Evolutionary conservation across 2,329 filamentous ascomycete genomes (phyloP).

Genomic region (Arthrocladium fulminans): DNA sequence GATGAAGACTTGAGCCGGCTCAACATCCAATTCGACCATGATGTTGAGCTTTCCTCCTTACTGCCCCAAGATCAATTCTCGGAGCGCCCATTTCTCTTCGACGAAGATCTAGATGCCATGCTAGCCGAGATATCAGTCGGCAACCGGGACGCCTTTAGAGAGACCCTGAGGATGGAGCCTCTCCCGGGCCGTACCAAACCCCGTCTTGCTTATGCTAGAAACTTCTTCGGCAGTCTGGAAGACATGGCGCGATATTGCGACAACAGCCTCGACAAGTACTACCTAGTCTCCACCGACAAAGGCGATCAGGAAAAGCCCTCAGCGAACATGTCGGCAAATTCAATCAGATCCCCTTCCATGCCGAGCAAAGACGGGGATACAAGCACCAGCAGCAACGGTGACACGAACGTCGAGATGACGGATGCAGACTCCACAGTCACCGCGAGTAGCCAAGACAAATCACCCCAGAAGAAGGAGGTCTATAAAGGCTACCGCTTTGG

Average conservation of each 20-base stretch:
- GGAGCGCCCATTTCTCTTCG: conserved; percentile 31
- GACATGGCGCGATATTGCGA: conserved; percentile 57
- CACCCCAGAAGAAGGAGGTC: conserved; percentile 22
- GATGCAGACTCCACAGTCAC: background rate
- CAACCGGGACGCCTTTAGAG: conserved; percentile 51
- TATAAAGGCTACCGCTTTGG: conserved; percentile 54
- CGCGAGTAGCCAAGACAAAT: background rate
- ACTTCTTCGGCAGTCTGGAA: conserved; percentile 53
- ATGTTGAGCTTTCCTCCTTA: conserved; percentile 30
- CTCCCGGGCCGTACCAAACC: conserved; percentile 39
- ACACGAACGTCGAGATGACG: conserved; percentile 1
- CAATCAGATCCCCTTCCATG: conserved; percentile 12
- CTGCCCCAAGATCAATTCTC: conserved; percentile 29
- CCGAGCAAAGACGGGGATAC: background rate
- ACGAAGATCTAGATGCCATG: conserved; percentile 23
- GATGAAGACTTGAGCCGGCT: conserved; percentile 32
- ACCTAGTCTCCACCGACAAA: conserved; percentile 30
- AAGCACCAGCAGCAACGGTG: background rate
- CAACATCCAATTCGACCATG: conserved; percentile 32
- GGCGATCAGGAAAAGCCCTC: conserved; percentile 17
- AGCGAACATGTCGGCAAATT: background rate
- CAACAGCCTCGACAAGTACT: conserved; percentile 49
- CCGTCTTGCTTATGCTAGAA: conserved; percentile 48
- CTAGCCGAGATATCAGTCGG: conserved; percentile 42
- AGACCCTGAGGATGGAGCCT: conserved; percentile 41